A percentile compares a stretch with the other conserved stretches of the same genome.
Conservation (phyloP, 495 filamentous ascomycete species). For the Glarea lozoyensis region DNA sequence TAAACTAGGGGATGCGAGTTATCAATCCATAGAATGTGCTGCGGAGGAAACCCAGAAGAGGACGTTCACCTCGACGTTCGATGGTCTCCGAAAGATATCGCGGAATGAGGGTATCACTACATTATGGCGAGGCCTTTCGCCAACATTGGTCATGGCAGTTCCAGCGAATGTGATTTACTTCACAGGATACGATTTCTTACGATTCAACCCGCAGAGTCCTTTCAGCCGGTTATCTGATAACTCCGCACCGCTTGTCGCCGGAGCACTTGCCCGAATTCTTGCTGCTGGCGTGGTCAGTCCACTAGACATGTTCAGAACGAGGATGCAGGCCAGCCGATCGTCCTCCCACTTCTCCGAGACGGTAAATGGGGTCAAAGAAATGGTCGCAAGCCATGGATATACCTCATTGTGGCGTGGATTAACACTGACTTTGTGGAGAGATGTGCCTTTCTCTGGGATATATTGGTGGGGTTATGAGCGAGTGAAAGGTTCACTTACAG, state of each 20-base stretch:
- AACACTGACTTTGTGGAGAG: constrained; percentile 87
- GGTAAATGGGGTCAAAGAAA: constrained; percentile 60
- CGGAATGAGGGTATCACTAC: constrained; percentile 81
- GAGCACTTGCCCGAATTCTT: constrained; percentile 63
- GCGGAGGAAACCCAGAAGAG: constrained; percentile 76
- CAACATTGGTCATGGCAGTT: constrained; percentile 88
- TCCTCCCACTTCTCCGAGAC: constrained; percentile 58
- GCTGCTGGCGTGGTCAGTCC: constrained; percentile 81
- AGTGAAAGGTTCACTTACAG: constrained; percentile 55
- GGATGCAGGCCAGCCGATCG: constrained; percentile 73
- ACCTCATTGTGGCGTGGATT: constrained; percentile 86
- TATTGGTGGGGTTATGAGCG: constrained; percentile 98
- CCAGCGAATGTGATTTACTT: constrained; percentile 98
- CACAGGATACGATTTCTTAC: constrained; percentile 94
- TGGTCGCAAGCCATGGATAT: constrained; percentile 71
- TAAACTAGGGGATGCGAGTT: constrained; percentile 23
- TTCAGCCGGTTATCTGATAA: constrained; percentile 54
- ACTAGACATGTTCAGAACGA: constrained; percentile 90
- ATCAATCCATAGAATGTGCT: constrained; percentile 54
- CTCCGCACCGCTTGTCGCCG: constrained; percentile 74
- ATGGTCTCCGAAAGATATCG: constrained; percentile 92
- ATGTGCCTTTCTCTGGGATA: constrained; percentile 92
- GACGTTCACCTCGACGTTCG: constrained; percentile 83
- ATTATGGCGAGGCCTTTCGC: constrained; percentile 87
- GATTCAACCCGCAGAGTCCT: constrained; percentile 59